Evolutionary conservation across 331 rosid genomes (phyloP).

Genomic region (Malus hybrid): DNA sequence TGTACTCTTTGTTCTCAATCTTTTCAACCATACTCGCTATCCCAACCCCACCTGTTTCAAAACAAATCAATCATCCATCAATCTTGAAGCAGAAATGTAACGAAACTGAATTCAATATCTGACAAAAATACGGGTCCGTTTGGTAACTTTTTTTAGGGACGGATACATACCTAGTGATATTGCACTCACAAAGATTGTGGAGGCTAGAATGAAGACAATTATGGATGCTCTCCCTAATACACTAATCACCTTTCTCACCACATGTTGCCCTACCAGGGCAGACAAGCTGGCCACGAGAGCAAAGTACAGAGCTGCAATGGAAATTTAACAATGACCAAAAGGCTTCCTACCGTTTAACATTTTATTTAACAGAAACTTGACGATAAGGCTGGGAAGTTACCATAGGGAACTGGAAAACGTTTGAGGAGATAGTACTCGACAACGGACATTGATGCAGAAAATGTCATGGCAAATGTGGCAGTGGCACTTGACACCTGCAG

Average conservation of each 20-base stretch:
- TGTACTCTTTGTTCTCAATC: not conserved
- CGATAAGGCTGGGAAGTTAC: not conserved
- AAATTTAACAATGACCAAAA: not conserved
- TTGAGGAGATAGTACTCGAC: slow-evolving; percentile 1
- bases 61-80: not conserved
- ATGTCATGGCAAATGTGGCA: slow-evolving; percentile 35
- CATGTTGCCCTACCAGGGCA: slow-evolving; percentile 24
- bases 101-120: not conserved
- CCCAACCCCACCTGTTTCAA: slow-evolving; percentile 25
- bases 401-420: slow-evolving; percentile 32
- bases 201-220: slow-evolving; percentile 26
- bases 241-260: too few relatives aligned
- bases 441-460: slow-evolving; percentile 29
- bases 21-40: not conserved
- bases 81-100: not conserved
- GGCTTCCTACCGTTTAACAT: not conserved
- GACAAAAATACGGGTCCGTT: not conserved
- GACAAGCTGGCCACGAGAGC: slow-evolving; percentile 14
- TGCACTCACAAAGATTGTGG: slow-evolving; percentile 11
- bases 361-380: not conserved
- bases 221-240: slow-evolving; percentile 18
- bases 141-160: not conserved
- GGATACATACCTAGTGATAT: slow-evolving; percentile 15
- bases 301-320: slow-evolving; percentile 19
- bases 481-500: slow-evolving; percentile 37